phyloP scores from a whole-genome alignment of 768 basidiomycete species.

The Trichaptum fuscoviolaceum region DNA sequence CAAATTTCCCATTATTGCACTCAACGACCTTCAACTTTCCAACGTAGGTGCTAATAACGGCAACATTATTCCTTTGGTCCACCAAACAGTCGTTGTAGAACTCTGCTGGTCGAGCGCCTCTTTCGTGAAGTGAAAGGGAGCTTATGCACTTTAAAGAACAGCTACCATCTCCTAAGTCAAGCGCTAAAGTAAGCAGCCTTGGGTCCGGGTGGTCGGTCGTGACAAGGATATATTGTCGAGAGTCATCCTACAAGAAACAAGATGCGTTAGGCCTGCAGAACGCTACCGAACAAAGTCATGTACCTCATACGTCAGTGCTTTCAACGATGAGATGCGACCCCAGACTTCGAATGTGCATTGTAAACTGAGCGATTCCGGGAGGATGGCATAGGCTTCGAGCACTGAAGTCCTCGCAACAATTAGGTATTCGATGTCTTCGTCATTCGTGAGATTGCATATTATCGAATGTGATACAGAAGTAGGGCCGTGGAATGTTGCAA shows the following conservation, averaged over 20 bases:
- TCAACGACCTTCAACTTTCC: conserved; percentile 65
- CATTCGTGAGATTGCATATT: conserved; percentile 56
- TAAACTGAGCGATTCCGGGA: conserved; percentile 50
- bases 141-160: conserved; percentile 27
- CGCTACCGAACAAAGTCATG: conserved; percentile 17
- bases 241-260: conserved; percentile 17
- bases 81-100: conserved; percentile 66
- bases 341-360: conserved; percentile 62
- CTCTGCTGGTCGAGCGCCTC: conserved; percentile 55
- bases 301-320: conserved; percentile 51
- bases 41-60: conserved; percentile 59
- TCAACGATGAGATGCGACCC: conserved; percentile 59
- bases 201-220: conserved; percentile 77
- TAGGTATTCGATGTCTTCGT: conserved; percentile 51
- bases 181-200: conserved; percentile 59
- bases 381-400: conserved; percentile 64
- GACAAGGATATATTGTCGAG: conserved; percentile 50
- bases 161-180: conserved; percentile 21
- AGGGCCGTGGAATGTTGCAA: conserved; percentile 72
- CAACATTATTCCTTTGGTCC: conserved; percentile 56
- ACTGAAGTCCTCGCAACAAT: conserved; percentile 63
- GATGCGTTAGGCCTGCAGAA: neutral
- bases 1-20: conserved; percentile 49
- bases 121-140: conserved; percentile 51
- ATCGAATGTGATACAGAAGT: conserved; percentile 68